Conservation (phyloP, 345 rosid genomes). For the Acer campestre region DNA sequence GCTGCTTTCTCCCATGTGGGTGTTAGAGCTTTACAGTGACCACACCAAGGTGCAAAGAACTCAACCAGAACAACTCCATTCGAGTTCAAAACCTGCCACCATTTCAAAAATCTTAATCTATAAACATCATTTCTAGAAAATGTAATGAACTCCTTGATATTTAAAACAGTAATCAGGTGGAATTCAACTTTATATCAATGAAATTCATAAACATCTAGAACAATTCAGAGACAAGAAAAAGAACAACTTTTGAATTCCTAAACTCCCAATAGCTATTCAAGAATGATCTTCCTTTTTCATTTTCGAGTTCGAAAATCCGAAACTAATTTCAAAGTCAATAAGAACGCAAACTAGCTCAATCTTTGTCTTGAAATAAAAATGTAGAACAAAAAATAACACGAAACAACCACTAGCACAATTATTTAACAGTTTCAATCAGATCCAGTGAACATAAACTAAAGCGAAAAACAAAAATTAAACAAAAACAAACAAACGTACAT, state of each 20-base stretch:
- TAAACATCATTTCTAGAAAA: background rate
- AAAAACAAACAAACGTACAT: background rate
- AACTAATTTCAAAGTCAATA: too few species aligned
- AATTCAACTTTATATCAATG: background rate
- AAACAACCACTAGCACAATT: background rate
- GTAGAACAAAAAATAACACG: background rate
- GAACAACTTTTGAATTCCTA: background rate
- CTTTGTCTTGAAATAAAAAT: background rate
- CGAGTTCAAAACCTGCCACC: slow-evolving; percentile 74
- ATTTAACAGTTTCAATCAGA: slow-evolving; percentile 1
- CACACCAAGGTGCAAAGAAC: slow-evolving; percentile 99
- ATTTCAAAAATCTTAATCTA: background rate
- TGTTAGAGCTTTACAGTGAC: slow-evolving; percentile 89
- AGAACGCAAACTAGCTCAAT: background rate
- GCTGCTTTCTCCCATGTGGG: slow-evolving; percentile 98
- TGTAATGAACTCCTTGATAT: background rate
- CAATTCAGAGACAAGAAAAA: background rate
- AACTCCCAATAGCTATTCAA: background rate
- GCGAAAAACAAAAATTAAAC: background rate
- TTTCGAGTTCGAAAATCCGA: background rate
- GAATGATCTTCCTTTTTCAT: background rate
- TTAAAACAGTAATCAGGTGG: too few species aligned
- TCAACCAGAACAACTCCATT: slow-evolving; percentile 90
- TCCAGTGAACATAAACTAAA: background rate
- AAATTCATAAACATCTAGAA: too few species aligned